Conservation (phyloP, 2,329 filamentous ascomycete genomes). For the Tolypocladium endophyticum region DNA sequence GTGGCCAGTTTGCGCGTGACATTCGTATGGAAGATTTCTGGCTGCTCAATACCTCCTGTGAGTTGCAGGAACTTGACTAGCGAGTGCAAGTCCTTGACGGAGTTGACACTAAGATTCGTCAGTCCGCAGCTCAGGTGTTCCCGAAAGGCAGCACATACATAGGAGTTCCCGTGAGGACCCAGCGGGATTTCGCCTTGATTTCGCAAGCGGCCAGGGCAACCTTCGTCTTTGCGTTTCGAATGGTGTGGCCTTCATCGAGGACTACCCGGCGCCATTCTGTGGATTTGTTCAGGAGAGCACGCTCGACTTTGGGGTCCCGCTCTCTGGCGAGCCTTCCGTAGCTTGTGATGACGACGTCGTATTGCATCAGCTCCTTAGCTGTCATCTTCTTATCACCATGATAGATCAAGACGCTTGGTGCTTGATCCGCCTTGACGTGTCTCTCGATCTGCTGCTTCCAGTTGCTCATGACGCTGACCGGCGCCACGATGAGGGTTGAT, state of each 20-base stretch:
- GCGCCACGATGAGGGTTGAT: constrained; percentile 69
- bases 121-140: neutral
- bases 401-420: constrained; percentile 61
- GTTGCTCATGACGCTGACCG: constrained; percentile 81
- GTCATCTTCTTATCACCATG: constrained; percentile 55
- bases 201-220: constrained; percentile 57
- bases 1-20: constrained; percentile 52
- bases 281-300: constrained; percentile 21
- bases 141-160: constrained; percentile 42
- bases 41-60: constrained; percentile 62
- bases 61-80: constrained; percentile 68
- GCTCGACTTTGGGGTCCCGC: constrained; percentile 34
- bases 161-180: constrained; percentile 72
- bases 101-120: constrained; percentile 51
- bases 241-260: constrained; percentile 74
- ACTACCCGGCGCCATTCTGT: constrained; percentile 69
- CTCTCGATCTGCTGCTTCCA: constrained; percentile 71
- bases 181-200: constrained; percentile 60
- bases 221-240: constrained; percentile 68
- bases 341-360: constrained; percentile 73
- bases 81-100: constrained; percentile 69
- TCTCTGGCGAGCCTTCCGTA: constrained; percentile 69
- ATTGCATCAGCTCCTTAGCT: constrained; percentile 46
- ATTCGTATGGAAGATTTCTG: constrained; percentile 59
- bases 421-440: constrained; percentile 55